Evolutionary conservation across 2,329 filamentous ascomycete species (phyloP), one percentile per base, ranked within the genome.

Genomic region (Polychaeton citri): DNA sequence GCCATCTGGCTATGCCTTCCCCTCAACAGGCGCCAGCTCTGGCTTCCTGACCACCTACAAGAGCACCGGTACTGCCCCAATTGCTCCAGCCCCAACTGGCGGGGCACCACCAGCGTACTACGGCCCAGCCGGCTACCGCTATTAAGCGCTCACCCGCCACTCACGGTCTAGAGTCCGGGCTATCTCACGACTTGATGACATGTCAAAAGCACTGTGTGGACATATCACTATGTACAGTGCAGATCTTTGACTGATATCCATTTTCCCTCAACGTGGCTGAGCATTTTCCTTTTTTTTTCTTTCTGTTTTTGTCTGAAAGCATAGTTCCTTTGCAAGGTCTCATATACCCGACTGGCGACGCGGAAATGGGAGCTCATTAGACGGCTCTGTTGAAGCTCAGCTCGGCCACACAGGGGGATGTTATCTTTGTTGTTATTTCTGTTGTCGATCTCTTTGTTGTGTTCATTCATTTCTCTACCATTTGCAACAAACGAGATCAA

Each of bases 41-140:
- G 49, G 49, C 37, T 52, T 52, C 46, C 35, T 52, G 35, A 53
- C 50, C 37, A 41, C 49, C 34, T 42, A 43, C 46, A 48, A 43
- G 41, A 40, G 45, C 30, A 42, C 20, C 12, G 33, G n/a, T 30
- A 40, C 24, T 24, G n/a, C 34, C n/a, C 20, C 30, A 24, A 30
- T 33, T 16, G 3, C 30, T 16, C 30, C 30, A 28, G 24, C 24
- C 7, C 24, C 24, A 28, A 28, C 24, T 28, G 24, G 24, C 7
- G 21, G 21, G n/a, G 21, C 21, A 24, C 21, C 21, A 24, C 21
- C 21, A 24, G 21, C 21, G 7, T 24, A 24, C 21, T 8, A 7
- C 24, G 12, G n/a, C n/a, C n/a, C n/a, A n/a, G n/a, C n/a, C n/a
- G n/a, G n/a, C n/a, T n/a, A n/a, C n/a, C n/a, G n/a, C n/a, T n/a